Percentiles rank a stretch among this genome's conserved stretches.
These are phyloP conservation scores for Venturia asperata DNA, from an alignment of 2,329 filamentous ascomycete genomes.

Conservation along the genomic window DNA sequence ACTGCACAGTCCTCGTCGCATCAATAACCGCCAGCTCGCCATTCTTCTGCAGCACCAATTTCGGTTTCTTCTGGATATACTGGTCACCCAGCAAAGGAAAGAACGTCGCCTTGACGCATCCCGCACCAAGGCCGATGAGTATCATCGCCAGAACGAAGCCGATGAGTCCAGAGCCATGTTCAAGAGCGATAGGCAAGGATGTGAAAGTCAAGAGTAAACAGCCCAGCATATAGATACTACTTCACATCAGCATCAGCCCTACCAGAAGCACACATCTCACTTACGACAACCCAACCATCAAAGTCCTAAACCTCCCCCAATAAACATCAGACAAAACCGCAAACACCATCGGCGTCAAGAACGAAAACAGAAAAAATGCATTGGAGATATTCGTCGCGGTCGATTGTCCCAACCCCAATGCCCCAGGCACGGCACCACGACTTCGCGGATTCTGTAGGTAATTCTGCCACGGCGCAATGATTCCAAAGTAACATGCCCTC, in stretches of 20 bases:
- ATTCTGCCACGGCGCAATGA: constrained; percentile 35
- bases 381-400: constrained; percentile 48
- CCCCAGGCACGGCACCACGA: constrained; percentile 30
- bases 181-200: constrained; percentile 24
- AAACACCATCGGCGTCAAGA: constrained; percentile 32
- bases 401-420: constrained; percentile 29
- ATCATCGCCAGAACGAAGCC: constrained; percentile 29
- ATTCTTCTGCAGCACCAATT: constrained; percentile 22
- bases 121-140: constrained; percentile 35
- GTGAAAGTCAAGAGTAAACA: constrained; percentile 26
- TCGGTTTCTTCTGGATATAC: constrained; percentile 26
- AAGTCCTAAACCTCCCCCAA: constrained; percentile 34
- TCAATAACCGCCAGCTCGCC: constrained; percentile 32
- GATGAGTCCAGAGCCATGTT: constrained; percentile 22
- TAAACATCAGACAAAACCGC: constrained; percentile 35
- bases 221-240: constrained; percentile 20
- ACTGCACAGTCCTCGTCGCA: constrained; percentile 32
- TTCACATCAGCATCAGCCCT: constrained; percentile 19
- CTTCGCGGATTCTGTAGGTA: constrained; percentile 37
- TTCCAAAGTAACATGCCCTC: constrained; percentile 18
- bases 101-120: constrained; percentile 33
- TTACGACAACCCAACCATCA: constrained; percentile 28
- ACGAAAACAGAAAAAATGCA: constrained; percentile 50
- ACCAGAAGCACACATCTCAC: constrained; percentile 8
- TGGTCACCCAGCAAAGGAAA: constrained; percentile 34